Evolutionary conservation across 345 rosid species (phyloP).

Genomic region (Schrenkiella parvula): DNA sequence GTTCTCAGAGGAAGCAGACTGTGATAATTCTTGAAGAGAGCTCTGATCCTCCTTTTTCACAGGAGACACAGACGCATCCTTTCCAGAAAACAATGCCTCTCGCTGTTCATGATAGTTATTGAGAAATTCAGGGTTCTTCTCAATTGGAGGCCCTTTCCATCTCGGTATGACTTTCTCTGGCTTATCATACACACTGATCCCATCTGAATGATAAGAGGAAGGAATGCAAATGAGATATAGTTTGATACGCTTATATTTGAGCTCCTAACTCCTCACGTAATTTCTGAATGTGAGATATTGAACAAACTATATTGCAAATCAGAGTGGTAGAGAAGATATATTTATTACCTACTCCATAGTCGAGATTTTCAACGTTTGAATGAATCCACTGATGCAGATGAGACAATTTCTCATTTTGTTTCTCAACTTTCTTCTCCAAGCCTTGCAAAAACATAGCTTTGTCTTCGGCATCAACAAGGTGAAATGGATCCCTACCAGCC

Average conservation of each 20-base stretch:
- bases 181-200: slow-evolving; percentile 73
- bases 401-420: slow-evolving; percentile 63
- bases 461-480: slow-evolving; percentile 63
- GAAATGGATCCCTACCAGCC: slow-evolving; percentile 80
- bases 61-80: slow-evolving; percentile 37
- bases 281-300: not conserved
- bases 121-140: slow-evolving; percentile 57
- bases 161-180: slow-evolving; percentile 79
- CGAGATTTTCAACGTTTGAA: slow-evolving; percentile 81
- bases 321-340: slow-evolving; percentile 5
- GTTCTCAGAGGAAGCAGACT: slow-evolving; percentile 29
- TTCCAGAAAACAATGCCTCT: slow-evolving; percentile 41
- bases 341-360: slow-evolving; percentile 79
- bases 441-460: slow-evolving; percentile 74
- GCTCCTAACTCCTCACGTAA: not conserved
- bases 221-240: not conserved
- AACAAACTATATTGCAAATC: not conserved
- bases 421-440: slow-evolving; percentile 79
- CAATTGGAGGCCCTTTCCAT: slow-evolving; percentile 73
- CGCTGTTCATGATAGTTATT: slow-evolving; percentile 46
- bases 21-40: slow-evolving; percentile 36
- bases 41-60: slow-evolving; percentile 38
- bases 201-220: slow-evolving; percentile 47
- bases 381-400: slow-evolving; percentile 79
- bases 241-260: slow-evolving; percentile 4